Base-by-base conservation (phyloP, 2,329 filamentous ascomycete species). In the Monilinia laxa region DNA sequence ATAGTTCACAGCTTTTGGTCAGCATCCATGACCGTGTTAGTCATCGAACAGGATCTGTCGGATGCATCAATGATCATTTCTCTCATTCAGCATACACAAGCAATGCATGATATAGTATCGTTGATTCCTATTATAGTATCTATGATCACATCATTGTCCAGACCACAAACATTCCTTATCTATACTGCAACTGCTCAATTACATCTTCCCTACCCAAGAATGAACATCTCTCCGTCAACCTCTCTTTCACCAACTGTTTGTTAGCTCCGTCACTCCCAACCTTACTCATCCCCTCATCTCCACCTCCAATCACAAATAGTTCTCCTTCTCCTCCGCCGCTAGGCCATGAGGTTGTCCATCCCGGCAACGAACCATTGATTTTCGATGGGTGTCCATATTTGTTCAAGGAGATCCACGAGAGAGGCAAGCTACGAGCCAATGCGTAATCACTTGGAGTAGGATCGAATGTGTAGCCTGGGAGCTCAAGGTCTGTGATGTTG, bases 341-440 rank as follows among this genome's bases (percentile, higher is more conserved):
- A 0, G 69, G 70, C 67, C 79, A 81, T 0, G 80, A 80, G 9
- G 74, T 73, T n/a, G 69, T 68, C 74, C 81, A 83, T 0, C 77
- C 77, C 79, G 20, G 16, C 31, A 84, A 76, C 2, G 62, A 49
- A 2, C 80, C 82, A n/a, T 78, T 71, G 23, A 74, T 73, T 2
- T 73, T 73, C 4, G 68, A 60, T 18, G 75, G 40, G 0, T 74
- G 73, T 5, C 82, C 82, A 0, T 71, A 71, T 11, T 70, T 77
- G 2, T 80, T 81, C 72, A 83, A 84, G 0, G 77, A 79, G 18
- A 79, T 78, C 82, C 82, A 85, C 1, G 79, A 80, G 16, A 80
- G 75, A 14, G 81, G 80, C n/a, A 78, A 77, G 1, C 79, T 77
- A 11, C 74, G 69, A 42, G 70, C 71, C 1, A 85, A 74, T 1